Base-by-base conservation (phyloP, 768 basidiomycete genomes). In the Kwoniella dejecticola region DNA sequence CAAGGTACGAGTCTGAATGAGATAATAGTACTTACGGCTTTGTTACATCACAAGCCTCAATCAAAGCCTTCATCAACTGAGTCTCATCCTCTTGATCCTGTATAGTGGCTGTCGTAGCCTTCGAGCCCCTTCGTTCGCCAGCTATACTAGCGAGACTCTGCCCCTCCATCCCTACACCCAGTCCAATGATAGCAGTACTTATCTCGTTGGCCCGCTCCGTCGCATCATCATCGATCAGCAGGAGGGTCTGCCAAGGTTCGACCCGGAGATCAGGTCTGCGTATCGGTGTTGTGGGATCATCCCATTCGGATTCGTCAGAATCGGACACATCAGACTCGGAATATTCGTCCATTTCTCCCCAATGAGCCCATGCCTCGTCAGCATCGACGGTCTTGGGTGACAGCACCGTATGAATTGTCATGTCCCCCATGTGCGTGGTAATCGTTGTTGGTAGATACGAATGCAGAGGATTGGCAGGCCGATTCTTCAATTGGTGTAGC, bases 221-320 rank as follows among this genome's bases (percentile, higher is more conserved):
- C 31, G 75, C 62, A 26, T 72, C 63, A 19, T 84, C 80, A 53
- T 91, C 88, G 15, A 95, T 73, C 15, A 92, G 83, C 5, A 98
- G 79, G 15, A 98, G 76, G 21, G 90, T 89, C 74, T 96, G 96
- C 95, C 95, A 98, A 4, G 95, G 94, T 15, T 86, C 83, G 23
- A 97, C 82, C 17, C 84, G 80, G 8, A 89, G 86, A 2, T 91
- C 80, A 77, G 89, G 82, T 27, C 45, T 45, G 24, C 19, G 45
- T 1, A 55, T 50, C 15, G 50, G 48, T 29, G 41, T 54, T 24
- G 56, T 55, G 10, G 60, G 58, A 12, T 63, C 66, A 23, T 69
- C 68, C 52, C 53, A 69, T 12, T 62, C 56, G 36, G 56, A 60
- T 40, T 64, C 69, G 15, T 66, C 61, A n/a, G 54, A 49, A 27